Conservation (phyloP, 2,329 filamentous ascomycete genomes). For the Aspergillus versicolor region DNA sequence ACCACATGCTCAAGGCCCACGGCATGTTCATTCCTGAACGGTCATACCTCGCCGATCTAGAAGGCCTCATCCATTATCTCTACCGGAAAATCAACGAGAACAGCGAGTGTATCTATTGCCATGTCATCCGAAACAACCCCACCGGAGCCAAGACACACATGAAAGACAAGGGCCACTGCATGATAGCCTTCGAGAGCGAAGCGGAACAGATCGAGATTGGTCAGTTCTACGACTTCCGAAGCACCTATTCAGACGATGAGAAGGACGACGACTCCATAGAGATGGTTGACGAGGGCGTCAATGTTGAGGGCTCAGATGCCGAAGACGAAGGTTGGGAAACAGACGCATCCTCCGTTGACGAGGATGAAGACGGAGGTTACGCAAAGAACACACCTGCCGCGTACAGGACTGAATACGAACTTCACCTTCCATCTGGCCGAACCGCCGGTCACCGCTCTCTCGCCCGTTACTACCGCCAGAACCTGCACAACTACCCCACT, state of each 20-base stretch:
- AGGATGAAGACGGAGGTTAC: constrained; percentile 79
- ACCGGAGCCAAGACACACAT: constrained; percentile 92
- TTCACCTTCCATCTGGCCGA: constrained; percentile 86
- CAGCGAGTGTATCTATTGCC: constrained; percentile 84
- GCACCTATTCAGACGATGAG: constrained; percentile 85
- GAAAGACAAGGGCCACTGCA: constrained; percentile 95
- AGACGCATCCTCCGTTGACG: constrained; percentile 86
- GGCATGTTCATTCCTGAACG: constrained; percentile 96
- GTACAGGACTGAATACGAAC: constrained; percentile 89
- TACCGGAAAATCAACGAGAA: constrained; percentile 76
- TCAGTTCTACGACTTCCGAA: constrained; percentile 94
- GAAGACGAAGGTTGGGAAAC: constrained; percentile 84
- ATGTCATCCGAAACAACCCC: constrained; percentile 74
- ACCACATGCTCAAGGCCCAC: constrained; percentile 90
- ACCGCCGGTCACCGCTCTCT: constrained; percentile 87
- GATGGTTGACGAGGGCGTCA: constrained; percentile 59
- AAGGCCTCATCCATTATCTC: constrained; percentile 76
- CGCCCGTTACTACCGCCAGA: constrained; percentile 87
- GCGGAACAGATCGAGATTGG: constrained; percentile 91
- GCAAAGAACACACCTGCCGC: constrained; percentile 73
- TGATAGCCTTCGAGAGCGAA: constrained; percentile 86
- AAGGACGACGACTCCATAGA: constrained; percentile 56
- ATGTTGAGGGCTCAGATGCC: constrained; percentile 49
- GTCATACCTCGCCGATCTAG: constrained; percentile 75
- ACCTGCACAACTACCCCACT: constrained; percentile 80